Conservation (phyloP, 106 monocot genomes). For the Triglochin maritima region DNA sequence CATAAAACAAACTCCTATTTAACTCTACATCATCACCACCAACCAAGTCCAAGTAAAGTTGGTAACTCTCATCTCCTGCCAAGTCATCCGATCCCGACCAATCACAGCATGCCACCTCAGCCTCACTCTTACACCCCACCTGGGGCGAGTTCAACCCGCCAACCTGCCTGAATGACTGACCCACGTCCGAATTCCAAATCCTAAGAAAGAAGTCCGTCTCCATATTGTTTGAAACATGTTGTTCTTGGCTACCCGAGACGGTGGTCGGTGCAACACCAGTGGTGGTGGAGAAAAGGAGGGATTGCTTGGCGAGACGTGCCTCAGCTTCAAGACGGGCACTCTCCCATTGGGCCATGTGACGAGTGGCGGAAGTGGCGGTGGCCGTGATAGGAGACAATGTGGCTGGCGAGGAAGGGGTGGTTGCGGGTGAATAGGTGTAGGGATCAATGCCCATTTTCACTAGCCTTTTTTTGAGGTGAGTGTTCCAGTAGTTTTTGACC, state of each 20-base stretch:
- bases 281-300: conserved; percentile 34
- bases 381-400: conserved; percentile 2
- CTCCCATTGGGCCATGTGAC: conserved; percentile 92
- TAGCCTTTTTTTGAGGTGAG: conserved; percentile 54
- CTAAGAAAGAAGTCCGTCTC: conserved; percentile 63
- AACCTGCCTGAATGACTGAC: conserved; percentile 45
- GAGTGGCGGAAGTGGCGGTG: conserved; percentile 31
- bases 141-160: not conserved
- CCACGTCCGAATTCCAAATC: conserved; percentile 87
- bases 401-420: not conserved
- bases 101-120: not conserved
- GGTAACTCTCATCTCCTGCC: conserved; percentile 44
- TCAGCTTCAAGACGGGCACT: conserved; percentile 74
- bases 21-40: conserved; percentile 34
- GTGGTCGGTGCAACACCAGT: conserved; percentile 3
- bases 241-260: conserved; percentile 1
- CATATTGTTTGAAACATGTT: not conserved
- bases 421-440: conserved; percentile 37
- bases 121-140: conserved; percentile 1
- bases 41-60: conserved; percentile 52
- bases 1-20: conserved; percentile 19
- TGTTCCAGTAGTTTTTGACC: conserved; percentile 73
- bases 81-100: not conserved
- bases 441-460: conserved; percentile 63
- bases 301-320: conserved; percentile 50